Evolutionary conservation across 768 basidiomycete genomes (phyloP).

Genomic region (Dacryopinax primogenitus): DNA sequence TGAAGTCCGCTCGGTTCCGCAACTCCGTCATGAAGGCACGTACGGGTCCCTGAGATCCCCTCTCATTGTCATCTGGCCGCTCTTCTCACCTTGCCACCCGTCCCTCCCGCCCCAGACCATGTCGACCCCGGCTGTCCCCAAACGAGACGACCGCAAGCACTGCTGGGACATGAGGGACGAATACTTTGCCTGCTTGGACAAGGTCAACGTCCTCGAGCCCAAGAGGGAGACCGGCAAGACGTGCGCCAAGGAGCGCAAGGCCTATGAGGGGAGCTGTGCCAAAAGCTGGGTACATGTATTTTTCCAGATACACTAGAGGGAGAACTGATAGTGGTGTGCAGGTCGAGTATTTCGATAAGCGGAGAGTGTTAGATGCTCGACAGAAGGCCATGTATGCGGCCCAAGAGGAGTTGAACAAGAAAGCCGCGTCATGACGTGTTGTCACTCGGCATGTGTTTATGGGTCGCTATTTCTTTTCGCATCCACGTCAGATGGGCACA

Average conservation of each 20-base stretch:
- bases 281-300: constrained; percentile 63
- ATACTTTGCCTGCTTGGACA: constrained; percentile 77
- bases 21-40: too few relatives aligned
- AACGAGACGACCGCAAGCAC: constrained; percentile 53
- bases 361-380: constrained; percentile 65
- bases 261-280: constrained; percentile 64
- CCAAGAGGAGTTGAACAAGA: constrained; percentile 24
- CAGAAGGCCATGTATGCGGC: constrained; percentile 58
- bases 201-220: constrained; percentile 50
- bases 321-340: constrained; percentile 23
- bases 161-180: constrained; percentile 80
- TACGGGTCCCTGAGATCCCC: too few relatives aligned
- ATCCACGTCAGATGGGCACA: too few relatives aligned
- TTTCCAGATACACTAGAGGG: constrained; percentile 21
- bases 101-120: neutral
- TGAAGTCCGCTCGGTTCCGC: too few relatives aligned
- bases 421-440: too few relatives aligned
- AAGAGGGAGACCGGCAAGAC: constrained; percentile 49
- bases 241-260: constrained; percentile 44
- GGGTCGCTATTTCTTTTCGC: neutral
- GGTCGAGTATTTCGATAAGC: constrained; percentile 93
- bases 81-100: neutral
- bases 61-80: too few relatives aligned
- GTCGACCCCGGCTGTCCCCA: constrained; percentile 18
- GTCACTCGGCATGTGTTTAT: too few relatives aligned